phyloP scores from a whole-genome alignment of 768 basidiomycete genomes.

The Kwoniella europaea region DNA sequence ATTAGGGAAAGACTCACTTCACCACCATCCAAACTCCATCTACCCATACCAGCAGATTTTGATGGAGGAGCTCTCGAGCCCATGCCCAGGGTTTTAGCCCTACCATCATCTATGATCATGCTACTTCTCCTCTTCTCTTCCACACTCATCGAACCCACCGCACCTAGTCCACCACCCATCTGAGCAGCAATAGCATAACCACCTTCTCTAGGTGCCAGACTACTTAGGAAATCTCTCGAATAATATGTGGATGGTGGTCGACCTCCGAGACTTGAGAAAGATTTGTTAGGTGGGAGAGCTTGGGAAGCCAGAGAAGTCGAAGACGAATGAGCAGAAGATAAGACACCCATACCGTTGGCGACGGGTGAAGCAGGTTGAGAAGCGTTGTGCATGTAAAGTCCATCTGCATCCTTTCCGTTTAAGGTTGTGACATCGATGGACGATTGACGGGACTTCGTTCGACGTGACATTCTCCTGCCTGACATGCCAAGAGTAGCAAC shows the following conservation, averaged over 20 bases:
- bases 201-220: slow-evolving; percentile 54
- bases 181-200: slow-evolving; percentile 57
- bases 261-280: slow-evolving; percentile 9
- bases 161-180: slow-evolving; percentile 41
- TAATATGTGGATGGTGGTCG: slow-evolving; percentile 51
- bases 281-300: slow-evolving; percentile 24
- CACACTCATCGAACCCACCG: slow-evolving; percentile 34
- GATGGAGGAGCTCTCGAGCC: slow-evolving; percentile 40
- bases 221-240: slow-evolving; percentile 54
- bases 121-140: slow-evolving; percentile 38
- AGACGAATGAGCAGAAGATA: slow-evolving; percentile 48
- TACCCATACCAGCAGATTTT: slow-evolving; percentile 49
- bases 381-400: slow-evolving; percentile 15
- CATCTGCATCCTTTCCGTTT: slow-evolving; percentile 14
- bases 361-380: slow-evolving; percentile 30
- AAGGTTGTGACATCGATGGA: slow-evolving; percentile 18
- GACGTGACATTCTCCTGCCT: slow-evolving; percentile 18
- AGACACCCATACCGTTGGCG: slow-evolving; percentile 15
- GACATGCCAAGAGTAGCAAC: slow-evolving; percentile 33
- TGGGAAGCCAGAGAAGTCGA: slow-evolving; percentile 37
- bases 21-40: slow-evolving; percentile 52
- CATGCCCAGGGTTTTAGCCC: slow-evolving; percentile 21
- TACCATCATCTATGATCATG: slow-evolving; percentile 20
- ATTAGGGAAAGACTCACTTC: slow-evolving; percentile 39
- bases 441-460: slow-evolving; percentile 22